These are phyloP conservation scores for Cubamyces lactineus DNA, from an alignment of 768 basidiomycete species.

Conservation along the genomic window DNA sequence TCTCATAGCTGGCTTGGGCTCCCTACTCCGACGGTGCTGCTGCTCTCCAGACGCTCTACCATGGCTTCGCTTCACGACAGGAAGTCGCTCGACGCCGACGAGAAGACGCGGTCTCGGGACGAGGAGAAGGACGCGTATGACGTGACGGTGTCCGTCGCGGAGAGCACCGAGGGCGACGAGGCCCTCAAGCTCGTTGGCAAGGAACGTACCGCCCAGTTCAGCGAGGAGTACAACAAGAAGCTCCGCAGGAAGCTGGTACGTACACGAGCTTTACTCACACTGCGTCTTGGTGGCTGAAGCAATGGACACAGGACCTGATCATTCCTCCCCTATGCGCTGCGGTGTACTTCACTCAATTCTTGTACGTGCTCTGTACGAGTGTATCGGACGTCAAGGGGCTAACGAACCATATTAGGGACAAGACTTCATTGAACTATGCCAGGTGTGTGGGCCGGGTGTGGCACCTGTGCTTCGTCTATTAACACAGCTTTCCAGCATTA, in stretches of 20 bases:
- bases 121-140: slow-evolving; percentile 28
- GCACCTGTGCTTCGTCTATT: not conserved
- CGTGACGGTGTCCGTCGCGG: slow-evolving; percentile 30
- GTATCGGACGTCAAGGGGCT: not conserved
- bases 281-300: not conserved
- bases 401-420: slow-evolving; percentile 48
- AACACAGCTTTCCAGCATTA: slow-evolving; percentile 46
- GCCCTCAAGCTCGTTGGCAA: slow-evolving; percentile 61
- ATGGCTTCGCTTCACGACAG: slow-evolving; percentile 26
- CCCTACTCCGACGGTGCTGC: not conserved
- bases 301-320: slow-evolving; percentile 45
- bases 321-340: slow-evolving; percentile 62
- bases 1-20: slow-evolving; percentile 1
- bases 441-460: slow-evolving; percentile 40
- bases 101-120: slow-evolving; percentile 17
- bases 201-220: slow-evolving; percentile 54
- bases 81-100: slow-evolving; percentile 21
- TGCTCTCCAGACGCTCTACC: not conserved
- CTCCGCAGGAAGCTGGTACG: slow-evolving; percentile 61
- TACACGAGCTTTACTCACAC: not conserved
- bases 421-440: slow-evolving; percentile 73
- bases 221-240: slow-evolving; percentile 61
- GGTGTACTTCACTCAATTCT: slow-evolving; percentile 69
- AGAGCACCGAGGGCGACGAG: slow-evolving; percentile 55
- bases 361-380: slow-evolving; percentile 42